A percentile compares a stretch with the other conserved stretches of the same genome.
These are phyloP conservation scores for Hypoxylon sp. DNA, from an alignment of 2,329 filamentous ascomycete species.

Conservation along the genomic window DNA sequence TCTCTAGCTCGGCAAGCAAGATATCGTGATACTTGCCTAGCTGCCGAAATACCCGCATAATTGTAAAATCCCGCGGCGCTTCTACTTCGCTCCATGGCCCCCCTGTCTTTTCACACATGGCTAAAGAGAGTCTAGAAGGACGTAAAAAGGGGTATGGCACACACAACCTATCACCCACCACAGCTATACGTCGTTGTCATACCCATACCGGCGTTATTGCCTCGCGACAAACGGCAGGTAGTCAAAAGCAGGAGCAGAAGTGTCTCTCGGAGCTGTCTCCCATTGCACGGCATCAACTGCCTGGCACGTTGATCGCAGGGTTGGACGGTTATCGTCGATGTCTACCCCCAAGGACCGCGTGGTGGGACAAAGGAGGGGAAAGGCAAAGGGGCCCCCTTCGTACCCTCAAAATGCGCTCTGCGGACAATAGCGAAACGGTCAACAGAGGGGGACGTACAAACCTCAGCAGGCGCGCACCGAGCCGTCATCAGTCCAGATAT, in stretches of 20 bases:
- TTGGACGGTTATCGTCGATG: slow-evolving; percentile 9
- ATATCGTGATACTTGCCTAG: slow-evolving; percentile 25
- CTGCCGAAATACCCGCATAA: slow-evolving; percentile 28
- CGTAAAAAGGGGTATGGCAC: slow-evolving; percentile 16
- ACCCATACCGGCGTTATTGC: slow-evolving; percentile 16
- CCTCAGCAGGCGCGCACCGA: slow-evolving; percentile 19
- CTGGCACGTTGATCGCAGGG: slow-evolving; percentile 12
- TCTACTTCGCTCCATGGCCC: slow-evolving; percentile 8
- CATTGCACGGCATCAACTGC: slow-evolving; percentile 29
- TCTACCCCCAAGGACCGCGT: slow-evolving; percentile 2
- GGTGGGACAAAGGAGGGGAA: slow-evolving; percentile 34
- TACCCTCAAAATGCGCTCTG: slow-evolving; percentile 6
- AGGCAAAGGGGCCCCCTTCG: slow-evolving; percentile 12
- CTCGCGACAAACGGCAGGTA: slow-evolving; percentile 18
- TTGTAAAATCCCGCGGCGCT: slow-evolving; percentile 5
- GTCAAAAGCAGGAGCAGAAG: slow-evolving; percentile 18
- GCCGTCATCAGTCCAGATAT: slow-evolving; percentile 34
- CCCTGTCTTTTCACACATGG: slow-evolving; percentile 16
- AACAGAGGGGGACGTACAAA: slow-evolving; percentile 7
- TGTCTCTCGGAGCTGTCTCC: slow-evolving; percentile 4
- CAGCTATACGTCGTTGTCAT: slow-evolving; percentile 17
- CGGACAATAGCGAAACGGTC: slow-evolving; percentile 16
- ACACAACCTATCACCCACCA: slow-evolving; percentile 20
- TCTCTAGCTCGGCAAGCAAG: slow-evolving; percentile 31
- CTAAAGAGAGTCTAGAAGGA: slow-evolving; percentile 6